Base-by-base conservation (phyloP, 2,329 filamentous ascomycete genomes). In the Colletotrichum caudatum region DNA sequence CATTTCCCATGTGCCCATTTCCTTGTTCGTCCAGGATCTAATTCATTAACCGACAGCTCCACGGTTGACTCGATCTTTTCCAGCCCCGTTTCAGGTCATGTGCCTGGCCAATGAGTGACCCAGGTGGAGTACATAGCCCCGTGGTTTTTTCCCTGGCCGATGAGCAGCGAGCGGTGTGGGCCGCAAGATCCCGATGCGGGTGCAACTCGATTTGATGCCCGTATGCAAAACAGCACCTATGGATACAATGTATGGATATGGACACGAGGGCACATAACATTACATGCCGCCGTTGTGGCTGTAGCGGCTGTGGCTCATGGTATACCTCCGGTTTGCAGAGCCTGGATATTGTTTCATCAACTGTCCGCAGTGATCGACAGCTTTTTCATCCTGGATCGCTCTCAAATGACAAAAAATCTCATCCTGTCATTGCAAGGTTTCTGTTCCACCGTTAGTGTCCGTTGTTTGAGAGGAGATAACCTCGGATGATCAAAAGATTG, bases 41-140 rank as follows among this genome's bases (percentile, higher is more conserved):
- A 9, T 35, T 9, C 8, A 35, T 35, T 35, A 35, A 44, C 46
- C 44, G 50, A 35, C 51, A 35, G 50, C 35, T 56, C 39, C 6
- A 46, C 14, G 35, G 33, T 44, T 29, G 39, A 23, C 33, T 60
- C 6, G 56, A 33, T 64, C n/a, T 44, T 44, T 44, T 44, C 18
- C 35, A 20, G 14, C 35, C 41, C 29, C n/a, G 64, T 61, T 60
- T 66, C 50, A 56, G n/a, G 23, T n/a, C 37, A 33, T 29, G 60
- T 35, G 37, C 48, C n/a, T 37, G 46, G 23, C 5, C 26, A 37
- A 9, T 16, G 4, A 9, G 12, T 16, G 8, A 18, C n/a, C 59
- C 33, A 8, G 8, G 12, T 51, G 35, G 11, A 8, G 29, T 29
- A 14, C 29, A 29, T 29, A n/a, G 26, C 41, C 26, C n/a, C 5